These are phyloP conservation scores for Avena sativa DNA, from an alignment of 176 grass and related monocot species.

Conservation along the genomic window DNA sequence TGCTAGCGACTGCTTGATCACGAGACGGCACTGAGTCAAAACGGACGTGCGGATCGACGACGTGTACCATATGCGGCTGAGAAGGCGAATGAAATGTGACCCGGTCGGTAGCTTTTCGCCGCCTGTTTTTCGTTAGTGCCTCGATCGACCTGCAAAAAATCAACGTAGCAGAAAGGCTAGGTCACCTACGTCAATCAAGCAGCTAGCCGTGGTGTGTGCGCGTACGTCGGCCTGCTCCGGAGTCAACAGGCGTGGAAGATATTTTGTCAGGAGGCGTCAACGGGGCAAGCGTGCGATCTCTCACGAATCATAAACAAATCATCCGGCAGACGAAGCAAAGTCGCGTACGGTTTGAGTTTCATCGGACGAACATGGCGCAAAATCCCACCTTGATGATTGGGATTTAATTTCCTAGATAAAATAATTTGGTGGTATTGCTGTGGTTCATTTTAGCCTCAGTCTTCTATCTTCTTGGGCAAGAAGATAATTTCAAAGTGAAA, in stretches of 20 bases:
- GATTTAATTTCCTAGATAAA: too few relatives aligned
- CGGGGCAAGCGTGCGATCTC: neutral
- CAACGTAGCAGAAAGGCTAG: slow-evolving; percentile 38
- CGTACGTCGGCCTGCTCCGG: neutral
- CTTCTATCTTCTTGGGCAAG: too few relatives aligned
- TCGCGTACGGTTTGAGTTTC: neutral
- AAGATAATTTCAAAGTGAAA: too few relatives aligned
- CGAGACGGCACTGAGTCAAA: neutral
- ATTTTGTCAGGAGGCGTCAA: slow-evolving; percentile 44
- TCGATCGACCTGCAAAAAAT: neutral
- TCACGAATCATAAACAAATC: slow-evolving; percentile 5
- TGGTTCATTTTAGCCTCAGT: too few relatives aligned
- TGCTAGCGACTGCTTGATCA: too few relatives aligned
- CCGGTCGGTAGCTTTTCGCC: slow-evolving; percentile 23
- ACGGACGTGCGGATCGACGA: neutral
- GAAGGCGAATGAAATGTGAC: neutral
- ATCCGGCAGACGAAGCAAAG: neutral
- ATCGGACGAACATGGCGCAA: neutral
- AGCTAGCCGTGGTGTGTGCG: neutral
- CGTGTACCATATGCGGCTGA: neutral
- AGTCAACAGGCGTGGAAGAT: slow-evolving; percentile 42
- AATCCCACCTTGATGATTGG: too few relatives aligned
- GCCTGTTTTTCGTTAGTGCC: slow-evolving; percentile 19
- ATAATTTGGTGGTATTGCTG: too few relatives aligned
- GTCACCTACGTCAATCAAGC: neutral